Conservation (phyloP, 2,329 filamentous ascomycete species). For the Claviceps sorghi region DNA sequence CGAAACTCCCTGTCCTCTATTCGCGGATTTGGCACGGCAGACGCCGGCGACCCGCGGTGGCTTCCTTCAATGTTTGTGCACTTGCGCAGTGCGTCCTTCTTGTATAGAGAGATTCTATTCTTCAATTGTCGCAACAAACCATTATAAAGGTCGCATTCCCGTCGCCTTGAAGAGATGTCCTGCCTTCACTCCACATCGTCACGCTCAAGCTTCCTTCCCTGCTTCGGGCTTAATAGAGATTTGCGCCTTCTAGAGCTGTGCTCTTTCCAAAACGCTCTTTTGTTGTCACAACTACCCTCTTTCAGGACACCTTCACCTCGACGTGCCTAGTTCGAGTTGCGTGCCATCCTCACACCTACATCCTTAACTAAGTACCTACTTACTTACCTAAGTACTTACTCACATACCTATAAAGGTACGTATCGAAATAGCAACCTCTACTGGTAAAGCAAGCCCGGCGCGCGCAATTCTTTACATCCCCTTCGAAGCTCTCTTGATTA, state of each 20-base stretch:
- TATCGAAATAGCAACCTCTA: too few relatives aligned
- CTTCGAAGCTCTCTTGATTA: neutral
- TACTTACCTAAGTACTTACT: too few relatives aligned
- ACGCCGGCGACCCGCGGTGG: slow-evolving; percentile 2
- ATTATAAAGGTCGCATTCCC: too few relatives aligned
- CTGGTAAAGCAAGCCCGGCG: neutral
- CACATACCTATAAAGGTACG: too few relatives aligned
- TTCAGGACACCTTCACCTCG: neutral
- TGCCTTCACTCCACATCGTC: neutral
- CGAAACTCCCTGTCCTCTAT: neutral
- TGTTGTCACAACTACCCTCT: neutral
- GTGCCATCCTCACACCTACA: neutral
- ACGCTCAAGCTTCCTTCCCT: neutral
- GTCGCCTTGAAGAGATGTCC: neutral
- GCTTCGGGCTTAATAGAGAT: too few relatives aligned
- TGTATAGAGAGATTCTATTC: too few relatives aligned
- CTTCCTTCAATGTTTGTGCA: neutral
- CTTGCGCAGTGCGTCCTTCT: too few relatives aligned
- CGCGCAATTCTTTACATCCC: neutral
- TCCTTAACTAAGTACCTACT: too few relatives aligned
- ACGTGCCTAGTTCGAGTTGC: too few relatives aligned
- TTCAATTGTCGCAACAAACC: too few relatives aligned
- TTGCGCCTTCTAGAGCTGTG: neutral
- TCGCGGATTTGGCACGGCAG: neutral
- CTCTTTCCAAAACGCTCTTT: neutral